Conservation (phyloP, 2,329 filamentous ascomycete genomes). For the Pseudodiploospora longispora region DNA sequence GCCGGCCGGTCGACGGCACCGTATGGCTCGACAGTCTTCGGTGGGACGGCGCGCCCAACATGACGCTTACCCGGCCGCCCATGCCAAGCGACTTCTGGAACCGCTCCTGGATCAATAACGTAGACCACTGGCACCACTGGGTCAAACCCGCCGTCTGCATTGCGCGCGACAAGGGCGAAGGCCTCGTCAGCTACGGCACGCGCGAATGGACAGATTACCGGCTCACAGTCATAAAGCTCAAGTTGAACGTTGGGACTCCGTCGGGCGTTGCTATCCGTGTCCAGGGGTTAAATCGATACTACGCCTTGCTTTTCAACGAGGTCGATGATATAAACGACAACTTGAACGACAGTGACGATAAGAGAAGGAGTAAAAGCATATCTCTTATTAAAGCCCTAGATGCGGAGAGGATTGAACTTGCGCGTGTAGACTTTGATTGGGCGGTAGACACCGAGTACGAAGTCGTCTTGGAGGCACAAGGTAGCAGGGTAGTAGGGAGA, state of each 20-base stretch:
- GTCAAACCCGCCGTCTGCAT: conserved; percentile 1
- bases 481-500: not conserved
- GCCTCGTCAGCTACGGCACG: conserved; percentile 23
- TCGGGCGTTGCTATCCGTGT: conserved; percentile 19
- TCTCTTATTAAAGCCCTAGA: conserved; percentile 7
- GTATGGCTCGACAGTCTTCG: conserved; percentile 7
- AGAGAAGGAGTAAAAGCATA: conserved; percentile 6
- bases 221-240: conserved; percentile 13
- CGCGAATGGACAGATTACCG: conserved; percentile 23
- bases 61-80: conserved; percentile 4
- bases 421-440: conserved; percentile 4
- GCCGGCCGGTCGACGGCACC: not conserved
- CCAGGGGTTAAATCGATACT: conserved; percentile 23
- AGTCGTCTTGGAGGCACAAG: not conserved
- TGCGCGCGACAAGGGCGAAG: conserved; percentile 12
- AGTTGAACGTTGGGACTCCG: conserved; percentile 15
- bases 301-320: conserved; percentile 16
- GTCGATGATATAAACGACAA: not conserved
- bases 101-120: conserved; percentile 7
- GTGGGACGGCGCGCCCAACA: conserved; percentile 7
- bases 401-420: conserved; percentile 1
- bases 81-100: conserved; percentile 5
- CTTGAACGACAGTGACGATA: too few species aligned
- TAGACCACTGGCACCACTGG: conserved; percentile 1
- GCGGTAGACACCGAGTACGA: conserved; percentile 3